Base-by-base conservation (phyloP, 164 flowering plant genomes). In the Nymphaea thermarum region DNA sequence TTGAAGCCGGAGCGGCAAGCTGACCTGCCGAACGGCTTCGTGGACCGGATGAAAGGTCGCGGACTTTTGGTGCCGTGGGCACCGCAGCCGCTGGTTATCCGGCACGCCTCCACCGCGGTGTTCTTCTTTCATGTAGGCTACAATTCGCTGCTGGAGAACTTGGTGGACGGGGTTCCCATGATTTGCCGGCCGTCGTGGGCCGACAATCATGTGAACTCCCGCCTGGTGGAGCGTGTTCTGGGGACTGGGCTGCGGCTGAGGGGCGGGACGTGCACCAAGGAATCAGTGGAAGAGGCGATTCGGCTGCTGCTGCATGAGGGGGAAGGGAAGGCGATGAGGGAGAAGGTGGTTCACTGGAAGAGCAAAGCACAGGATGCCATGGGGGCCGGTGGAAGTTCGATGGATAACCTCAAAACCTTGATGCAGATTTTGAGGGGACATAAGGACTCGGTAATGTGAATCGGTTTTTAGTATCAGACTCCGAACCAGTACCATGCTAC, bases 51-150 rank as follows among this genome's bases (percentile, higher is more conserved):
- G 6, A 70, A 42, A 25, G 67, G 18, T 8, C 65, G 69, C n/a
- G 77, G 80, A 10, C 42, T 65, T 41, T 71, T 79, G 44, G 80
- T 79, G 6, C 69, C 80, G 1, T 79, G 82, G 82, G 76, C 78
- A 0, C 82, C 82, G n/a, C 78, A 79, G 67, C 4, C 71, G 41
- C 43, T 15, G 55, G 67, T 79, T 11, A 64, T 79, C 2, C 64
- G n/a, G 1, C 82, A 79, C 45, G 25, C 8, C 4, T 64, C 73
- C 2, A 64, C 68, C 42, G 80, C 77, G n/a, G 80, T 66, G 8
- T 77, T 77, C 44, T 51, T 75, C 51, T 74, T 78, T 0, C 80
- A 76, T 62, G 71, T 76, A 43, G 79, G 80, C 4, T 77, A 80
- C 80, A 77, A 77, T 66, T 77, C 83, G 12, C 69, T 72, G 51